Evolutionary conservation across 2,329 filamentous ascomycete genomes (phyloP).

Genomic region (Paracoccidioides brasiliensis): DNA sequence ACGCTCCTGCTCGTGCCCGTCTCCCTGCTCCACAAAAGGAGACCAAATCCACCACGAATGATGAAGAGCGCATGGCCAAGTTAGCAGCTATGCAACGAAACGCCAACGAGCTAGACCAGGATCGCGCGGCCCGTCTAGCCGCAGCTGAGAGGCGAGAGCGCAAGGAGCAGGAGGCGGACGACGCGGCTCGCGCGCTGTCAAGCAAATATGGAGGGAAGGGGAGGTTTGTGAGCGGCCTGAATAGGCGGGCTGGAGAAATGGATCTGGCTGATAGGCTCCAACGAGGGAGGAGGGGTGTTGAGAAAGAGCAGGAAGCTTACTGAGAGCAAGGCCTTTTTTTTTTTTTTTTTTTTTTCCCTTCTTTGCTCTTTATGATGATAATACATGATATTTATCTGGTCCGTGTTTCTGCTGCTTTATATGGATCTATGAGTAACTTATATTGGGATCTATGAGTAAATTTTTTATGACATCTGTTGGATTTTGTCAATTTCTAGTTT

Average conservation of each 20-base stretch:
- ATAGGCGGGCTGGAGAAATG: conserved; percentile 40
- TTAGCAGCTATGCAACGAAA: conserved; percentile 59
- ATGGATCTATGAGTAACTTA: neutral
- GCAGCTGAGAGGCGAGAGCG: conserved; percentile 53
- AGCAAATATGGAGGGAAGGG: conserved; percentile 50
- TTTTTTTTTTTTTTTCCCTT: too few species aligned
- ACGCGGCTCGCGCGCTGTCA: conserved; percentile 45
- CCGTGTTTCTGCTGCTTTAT: too few species aligned
- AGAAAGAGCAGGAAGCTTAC: conserved; percentile 26
- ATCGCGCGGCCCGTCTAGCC: conserved; percentile 52
- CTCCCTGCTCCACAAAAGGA: neutral
- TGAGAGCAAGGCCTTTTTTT: conserved; percentile 13
- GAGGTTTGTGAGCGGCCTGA: conserved; percentile 51
- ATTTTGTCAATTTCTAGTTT: too few species aligned
- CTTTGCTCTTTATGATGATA: too few species aligned
- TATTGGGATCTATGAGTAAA: neutral
- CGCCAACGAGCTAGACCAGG: conserved; percentile 52
- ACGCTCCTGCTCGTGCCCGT: neutral
- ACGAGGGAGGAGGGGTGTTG: conserved; percentile 23
- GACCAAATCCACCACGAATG: conserved; percentile 4
- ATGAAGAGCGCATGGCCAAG: conserved; percentile 44
- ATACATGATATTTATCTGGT: too few species aligned
- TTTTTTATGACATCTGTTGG: too few species aligned
- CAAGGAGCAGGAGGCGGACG: conserved; percentile 51
- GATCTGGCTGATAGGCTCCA: conserved; percentile 31